These are phyloP conservation scores for Tetrahymena elliotti DNA, from an alignment of 73 alveolate genomes.

Conservation along the genomic window DNA sequence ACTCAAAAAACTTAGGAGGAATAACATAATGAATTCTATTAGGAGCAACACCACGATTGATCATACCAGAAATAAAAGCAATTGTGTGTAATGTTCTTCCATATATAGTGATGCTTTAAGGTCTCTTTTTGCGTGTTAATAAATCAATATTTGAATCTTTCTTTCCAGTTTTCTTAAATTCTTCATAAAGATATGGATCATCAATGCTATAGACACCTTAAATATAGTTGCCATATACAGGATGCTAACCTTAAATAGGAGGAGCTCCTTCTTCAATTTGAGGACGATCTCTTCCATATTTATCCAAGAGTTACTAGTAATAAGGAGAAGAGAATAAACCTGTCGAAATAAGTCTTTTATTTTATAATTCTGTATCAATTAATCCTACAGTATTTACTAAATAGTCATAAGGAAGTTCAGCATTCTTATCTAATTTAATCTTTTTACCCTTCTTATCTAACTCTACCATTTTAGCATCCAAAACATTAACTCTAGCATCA, in stretches of 20 bases:
- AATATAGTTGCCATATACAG: slow-evolving; percentile 23
- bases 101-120: slow-evolving; percentile 67
- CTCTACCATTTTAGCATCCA: slow-evolving; percentile 92
- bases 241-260: not conserved
- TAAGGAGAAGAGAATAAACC: slow-evolving; percentile 65
- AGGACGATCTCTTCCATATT: not conserved
- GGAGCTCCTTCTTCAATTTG: not conserved
- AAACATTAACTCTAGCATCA: slow-evolving; percentile 91
- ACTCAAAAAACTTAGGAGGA: slow-evolving; percentile 56
- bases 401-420: slow-evolving; percentile 88
- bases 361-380: slow-evolving; percentile 72
- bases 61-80: slow-evolving; percentile 85
- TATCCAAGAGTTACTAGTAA: slow-evolving; percentile 35
- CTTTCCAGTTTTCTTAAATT: slow-evolving; percentile 56
- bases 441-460: slow-evolving; percentile 87
- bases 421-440: slow-evolving; percentile 86
- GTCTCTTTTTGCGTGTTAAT: slow-evolving; percentile 70
- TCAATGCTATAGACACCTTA: slow-evolving; percentile 71
- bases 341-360: slow-evolving; percentile 52
- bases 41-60: slow-evolving; percentile 83
- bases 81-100: slow-evolving; percentile 92
- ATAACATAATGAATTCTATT: slow-evolving; percentile 79
- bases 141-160: slow-evolving; percentile 52
- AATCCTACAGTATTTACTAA: slow-evolving; percentile 90
- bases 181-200: slow-evolving; percentile 83